A percentile compares a stretch with the other conserved stretches of the same genome.
Conservation (phyloP, 352 stramenopile genomes). For the Phytophthora tubulina region DNA sequence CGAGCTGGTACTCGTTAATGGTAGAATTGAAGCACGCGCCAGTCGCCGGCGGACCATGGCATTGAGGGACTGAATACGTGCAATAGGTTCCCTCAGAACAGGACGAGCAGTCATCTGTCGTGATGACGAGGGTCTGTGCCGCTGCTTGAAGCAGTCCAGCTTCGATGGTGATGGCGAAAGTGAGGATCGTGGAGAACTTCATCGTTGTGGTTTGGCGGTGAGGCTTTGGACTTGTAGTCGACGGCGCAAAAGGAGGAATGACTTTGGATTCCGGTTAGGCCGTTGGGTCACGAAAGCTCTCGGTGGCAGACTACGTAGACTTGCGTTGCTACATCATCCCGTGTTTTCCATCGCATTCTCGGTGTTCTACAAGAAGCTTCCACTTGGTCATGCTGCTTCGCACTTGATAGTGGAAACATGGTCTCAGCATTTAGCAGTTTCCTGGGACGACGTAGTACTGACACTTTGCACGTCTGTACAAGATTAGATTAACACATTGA, state of each 20-base stretch:
- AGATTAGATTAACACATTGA: slow-evolving; percentile 10
- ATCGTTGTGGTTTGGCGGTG: slow-evolving; percentile 15
- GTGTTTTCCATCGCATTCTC: slow-evolving; percentile 24
- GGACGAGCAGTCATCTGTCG: slow-evolving; percentile 30
- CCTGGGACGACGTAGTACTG: slow-evolving; percentile 7
- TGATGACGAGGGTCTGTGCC: slow-evolving; percentile 16
- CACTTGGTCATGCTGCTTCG: slow-evolving; percentile 4
- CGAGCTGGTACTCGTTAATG: slow-evolving; percentile 33
- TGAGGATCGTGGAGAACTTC: slow-evolving; percentile 38
- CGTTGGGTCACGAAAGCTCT: slow-evolving; percentile 16
- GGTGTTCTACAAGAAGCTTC: slow-evolving; percentile 35
- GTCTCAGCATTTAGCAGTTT: slow-evolving; percentile 26
- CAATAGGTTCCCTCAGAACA: slow-evolving; percentile 33
- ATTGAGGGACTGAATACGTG: slow-evolving; percentile 19
- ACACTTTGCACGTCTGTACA: neutral
- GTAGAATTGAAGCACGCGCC: slow-evolving; percentile 36
- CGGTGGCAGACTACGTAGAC: neutral
- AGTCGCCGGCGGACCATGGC: slow-evolving; percentile 18
- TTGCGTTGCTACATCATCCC: slow-evolving; percentile 12
- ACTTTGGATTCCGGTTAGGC: neutral
- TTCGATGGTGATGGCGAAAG: slow-evolving; percentile 18
- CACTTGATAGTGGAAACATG: slow-evolving; percentile 21
- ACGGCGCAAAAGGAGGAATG: slow-evolving; percentile 31
- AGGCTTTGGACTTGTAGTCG: slow-evolving; percentile 8
- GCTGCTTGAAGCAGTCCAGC: slow-evolving; percentile 10